Evolutionary conservation across 2,329 filamentous ascomycete species (phyloP).

Genomic region (Sclerotinia subarctica): DNA sequence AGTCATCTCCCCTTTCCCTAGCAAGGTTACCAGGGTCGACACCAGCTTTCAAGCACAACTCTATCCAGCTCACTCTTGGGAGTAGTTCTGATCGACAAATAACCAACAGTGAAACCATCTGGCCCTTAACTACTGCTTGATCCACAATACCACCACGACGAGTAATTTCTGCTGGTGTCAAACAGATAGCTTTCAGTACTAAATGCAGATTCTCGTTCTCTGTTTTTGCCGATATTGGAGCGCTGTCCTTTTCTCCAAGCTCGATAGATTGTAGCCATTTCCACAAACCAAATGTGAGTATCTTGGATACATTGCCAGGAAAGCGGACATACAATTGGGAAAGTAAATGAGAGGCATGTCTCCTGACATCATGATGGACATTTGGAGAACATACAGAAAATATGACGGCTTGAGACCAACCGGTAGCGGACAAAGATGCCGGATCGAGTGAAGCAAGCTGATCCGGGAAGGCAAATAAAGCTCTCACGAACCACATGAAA

Average conservation of each 20-base stretch:
- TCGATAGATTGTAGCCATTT: slow-evolving; percentile 69
- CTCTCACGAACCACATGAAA: slow-evolving; percentile 69
- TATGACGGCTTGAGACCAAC: slow-evolving; percentile 85
- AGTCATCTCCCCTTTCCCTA: slow-evolving; percentile 56
- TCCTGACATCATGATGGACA: slow-evolving; percentile 60
- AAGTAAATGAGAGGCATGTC: slow-evolving; percentile 59
- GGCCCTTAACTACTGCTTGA: slow-evolving; percentile 55
- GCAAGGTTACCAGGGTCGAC: slow-evolving; percentile 81
- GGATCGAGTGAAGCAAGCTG: slow-evolving; percentile 48
- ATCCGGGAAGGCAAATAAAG: slow-evolving; percentile 60
- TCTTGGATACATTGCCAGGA: slow-evolving; percentile 56
- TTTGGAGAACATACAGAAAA: slow-evolving; percentile 66
- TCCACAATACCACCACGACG: slow-evolving; percentile 45
- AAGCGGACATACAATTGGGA: slow-evolving; percentile 61
- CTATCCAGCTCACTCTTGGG: slow-evolving; percentile 81
- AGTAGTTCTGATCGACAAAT: slow-evolving; percentile 76
- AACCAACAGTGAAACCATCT: slow-evolving; percentile 75
- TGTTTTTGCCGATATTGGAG: slow-evolving; percentile 62
- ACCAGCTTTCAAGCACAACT: slow-evolving; percentile 73
- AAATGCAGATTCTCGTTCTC: slow-evolving; percentile 62
- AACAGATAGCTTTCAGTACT: slow-evolving; percentile 61
- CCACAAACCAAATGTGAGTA: slow-evolving; percentile 74
- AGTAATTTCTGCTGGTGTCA: slow-evolving; percentile 50
- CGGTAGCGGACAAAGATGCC: slow-evolving; percentile 52
- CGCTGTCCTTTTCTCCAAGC: slow-evolving; percentile 72